Percentiles rank a stretch among this genome's conserved stretches.
phyloP scores from a whole-genome alignment of 805 yeast genomes.

The Saccharomycopsis sp. region DNA sequence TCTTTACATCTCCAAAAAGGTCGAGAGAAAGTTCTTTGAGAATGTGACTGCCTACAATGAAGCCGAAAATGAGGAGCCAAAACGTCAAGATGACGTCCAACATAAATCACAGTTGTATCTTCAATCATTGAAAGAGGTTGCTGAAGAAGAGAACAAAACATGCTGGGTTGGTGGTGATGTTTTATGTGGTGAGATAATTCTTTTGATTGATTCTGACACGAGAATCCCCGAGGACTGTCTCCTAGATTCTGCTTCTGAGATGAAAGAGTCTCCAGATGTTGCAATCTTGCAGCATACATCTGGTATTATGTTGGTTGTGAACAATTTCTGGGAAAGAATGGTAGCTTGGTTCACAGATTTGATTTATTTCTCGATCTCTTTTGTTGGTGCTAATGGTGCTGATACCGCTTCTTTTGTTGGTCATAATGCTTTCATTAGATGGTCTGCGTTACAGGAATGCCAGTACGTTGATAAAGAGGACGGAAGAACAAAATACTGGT shows the following conservation, averaged over 20 bases:
- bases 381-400: slow-evolving; percentile 2
- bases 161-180: slow-evolving; percentile 1
- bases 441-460: not conserved
- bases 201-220: not conserved
- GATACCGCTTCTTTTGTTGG: slow-evolving; percentile 1
- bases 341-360: slow-evolving; percentile 1
- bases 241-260: not conserved
- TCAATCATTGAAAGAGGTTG: not conserved
- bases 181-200: not conserved
- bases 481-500: not conserved
- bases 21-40: not conserved
- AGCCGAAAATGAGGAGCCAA: not conserved
- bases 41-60: not conserved
- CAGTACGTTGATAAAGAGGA: not conserved
- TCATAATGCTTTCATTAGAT: slow-evolving; percentile 1
- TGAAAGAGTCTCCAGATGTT: not conserved
- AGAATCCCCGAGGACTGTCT: not conserved
- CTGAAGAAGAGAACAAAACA: not conserved
- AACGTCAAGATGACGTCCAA: not conserved
- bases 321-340: slow-evolving; percentile 1
- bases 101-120: not conserved
- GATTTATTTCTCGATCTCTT: not conserved
- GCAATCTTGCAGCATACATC: not conserved
- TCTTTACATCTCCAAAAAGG: slow-evolving; percentile 1
- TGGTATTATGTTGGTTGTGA: not conserved